Percentiles rank a stretch among this genome's conserved stretches.
These are phyloP conservation scores for Luffa acutangula DNA, from an alignment of 306 rosid genomes.

Conservation along the genomic window DNA sequence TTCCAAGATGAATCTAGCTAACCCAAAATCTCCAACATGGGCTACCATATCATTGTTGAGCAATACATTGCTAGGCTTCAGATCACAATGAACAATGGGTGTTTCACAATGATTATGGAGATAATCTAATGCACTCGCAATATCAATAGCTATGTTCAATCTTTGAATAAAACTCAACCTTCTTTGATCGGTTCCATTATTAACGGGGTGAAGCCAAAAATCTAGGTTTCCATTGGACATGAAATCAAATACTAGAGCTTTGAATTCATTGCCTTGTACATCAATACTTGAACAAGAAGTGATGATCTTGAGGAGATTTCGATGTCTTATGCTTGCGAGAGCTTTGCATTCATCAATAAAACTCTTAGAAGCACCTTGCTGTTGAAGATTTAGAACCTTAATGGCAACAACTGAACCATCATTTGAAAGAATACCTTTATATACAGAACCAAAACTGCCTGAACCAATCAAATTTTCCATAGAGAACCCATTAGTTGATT, in stretches of 20 bases:
- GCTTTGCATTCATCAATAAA: constrained; percentile 31
- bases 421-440: constrained; percentile 19
- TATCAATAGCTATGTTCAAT: constrained; percentile 18
- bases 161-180: constrained; percentile 24
- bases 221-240: constrained; percentile 28
- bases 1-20: constrained; percentile 11
- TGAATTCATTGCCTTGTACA: constrained; percentile 26
- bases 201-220: constrained; percentile 17
- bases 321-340: constrained; percentile 21
- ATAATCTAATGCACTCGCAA: constrained; percentile 27
- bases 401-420: constrained; percentile 14
- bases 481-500: constrained; percentile 17
- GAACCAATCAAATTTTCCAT: constrained; percentile 21
- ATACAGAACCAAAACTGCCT: constrained; percentile 31
- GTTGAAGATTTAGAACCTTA: constrained; percentile 33
- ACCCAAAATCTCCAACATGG: constrained; percentile 25
- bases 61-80: constrained; percentile 25
- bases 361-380: constrained; percentile 29
- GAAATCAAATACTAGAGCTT: constrained; percentile 27
- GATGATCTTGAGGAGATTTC: constrained; percentile 34
- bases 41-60: constrained; percentile 24
- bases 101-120: constrained; percentile 25
- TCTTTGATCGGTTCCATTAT: neutral
- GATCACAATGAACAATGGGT: constrained; percentile 25
- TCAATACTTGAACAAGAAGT: constrained; percentile 23